Conservation (phyloP, 805 yeast species). For the Hanseniaspora jakobsenii region DNA sequence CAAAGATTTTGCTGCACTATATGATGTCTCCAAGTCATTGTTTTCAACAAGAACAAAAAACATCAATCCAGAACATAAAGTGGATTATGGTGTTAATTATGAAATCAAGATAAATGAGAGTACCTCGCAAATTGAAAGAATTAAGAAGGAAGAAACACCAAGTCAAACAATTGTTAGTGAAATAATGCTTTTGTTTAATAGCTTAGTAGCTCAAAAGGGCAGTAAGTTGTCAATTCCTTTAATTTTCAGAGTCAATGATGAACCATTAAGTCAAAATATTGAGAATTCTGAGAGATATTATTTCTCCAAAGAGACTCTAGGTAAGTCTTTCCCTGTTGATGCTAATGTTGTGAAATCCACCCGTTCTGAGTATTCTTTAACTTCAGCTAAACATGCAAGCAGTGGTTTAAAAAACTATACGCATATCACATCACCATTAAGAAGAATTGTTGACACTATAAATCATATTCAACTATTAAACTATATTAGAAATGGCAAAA, state of each 20-base stretch:
- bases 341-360: background rate
- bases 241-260: conserved; percentile 31
- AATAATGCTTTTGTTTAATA: conserved; percentile 69
- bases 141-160: background rate
- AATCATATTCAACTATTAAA: conserved; percentile 67
- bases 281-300: background rate
- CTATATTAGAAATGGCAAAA: conserved; percentile 29
- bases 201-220: conserved; percentile 43
- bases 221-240: conserved; percentile 37
- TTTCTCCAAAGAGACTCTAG: background rate
- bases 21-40: background rate
- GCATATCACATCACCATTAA: conserved; percentile 78
- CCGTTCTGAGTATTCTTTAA: conserved; percentile 5
- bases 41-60: background rate
- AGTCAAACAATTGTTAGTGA: conserved; percentile 67
- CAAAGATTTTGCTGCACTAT: background rate
- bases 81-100: background rate
- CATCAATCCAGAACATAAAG: no score
- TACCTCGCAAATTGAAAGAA: background rate
- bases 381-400: conserved; percentile 43
- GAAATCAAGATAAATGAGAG: background rate
- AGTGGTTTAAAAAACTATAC: conserved; percentile 53
- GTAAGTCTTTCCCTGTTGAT: background rate
- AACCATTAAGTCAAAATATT: conserved; percentile 17
- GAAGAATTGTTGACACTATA: conserved; percentile 69